Evolutionary conservation across 1,284 basidiomycete species (phyloP), one percentile per base, ranked within the genome.

Genomic region (Pseudozyma thailandica): DNA sequence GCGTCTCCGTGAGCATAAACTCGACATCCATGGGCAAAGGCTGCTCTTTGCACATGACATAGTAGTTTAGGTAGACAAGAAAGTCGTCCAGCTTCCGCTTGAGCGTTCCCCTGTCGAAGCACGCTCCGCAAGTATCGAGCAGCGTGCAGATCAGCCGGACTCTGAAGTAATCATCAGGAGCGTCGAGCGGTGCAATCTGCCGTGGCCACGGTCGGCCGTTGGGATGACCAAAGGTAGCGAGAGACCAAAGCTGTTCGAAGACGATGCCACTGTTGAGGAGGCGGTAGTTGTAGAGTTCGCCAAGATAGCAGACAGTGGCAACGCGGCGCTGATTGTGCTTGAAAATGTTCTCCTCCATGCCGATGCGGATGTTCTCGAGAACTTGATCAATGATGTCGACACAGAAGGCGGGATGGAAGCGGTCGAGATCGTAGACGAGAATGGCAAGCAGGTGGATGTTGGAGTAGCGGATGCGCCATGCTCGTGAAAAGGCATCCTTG

Each of bases 221-320:
- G 26, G 91, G 93, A 85, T 98, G 94, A 1, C 94, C 95, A 78
- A 96, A 98, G 0, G 93, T 95, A n/a, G 93, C 89, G 37, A 98
- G 84, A 10, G 90, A 91, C 96, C 96, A 98, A 1, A 99, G 85
- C 0, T 90, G 91, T 79, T 98, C 94, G 66, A 98, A 96, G 37
- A 98, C 87, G 78, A 98, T 89, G 4, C 89, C 86, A 7, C 92
- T 93, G 74, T 91, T 91, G 76, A 98, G 86, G 23, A 97, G 86
- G n/a, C 95, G 89, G 82, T 96, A 98, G 83, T 96, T 98, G 84
- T 98, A 98, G 45, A 98, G 85, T 84, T 98, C 96, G 45, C 95
- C 96, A 2, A 98, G 88, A 83, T 94, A 98, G 83, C 94, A 95
- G 75, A 94, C 88, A 0, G 91, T 90, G 0, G 96, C 91, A 41